Conservation (phyloP, 179 eudicot genomes). For the Beta corolliflora region DNA sequence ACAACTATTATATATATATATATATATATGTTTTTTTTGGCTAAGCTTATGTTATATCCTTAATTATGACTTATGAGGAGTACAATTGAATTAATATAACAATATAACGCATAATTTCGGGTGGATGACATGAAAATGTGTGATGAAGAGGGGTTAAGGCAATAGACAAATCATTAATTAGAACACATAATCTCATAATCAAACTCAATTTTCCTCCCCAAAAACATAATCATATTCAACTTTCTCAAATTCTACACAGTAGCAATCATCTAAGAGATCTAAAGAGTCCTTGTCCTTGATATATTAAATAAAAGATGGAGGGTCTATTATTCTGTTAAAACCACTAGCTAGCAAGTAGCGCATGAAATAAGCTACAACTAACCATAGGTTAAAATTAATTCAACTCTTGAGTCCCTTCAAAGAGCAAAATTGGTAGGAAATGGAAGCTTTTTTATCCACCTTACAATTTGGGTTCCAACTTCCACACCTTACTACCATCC, state of each 20-base stretch:
- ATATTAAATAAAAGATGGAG: constrained; percentile 11
- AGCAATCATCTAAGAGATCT: neutral
- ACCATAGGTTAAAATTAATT: neutral
- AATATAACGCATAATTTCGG: too few relatives aligned
- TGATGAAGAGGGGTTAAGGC: too few relatives aligned
- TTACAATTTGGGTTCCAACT: constrained; percentile 13
- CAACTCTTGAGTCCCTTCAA: constrained; percentile 22
- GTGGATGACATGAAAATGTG: too few relatives aligned
- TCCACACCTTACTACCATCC: constrained; percentile 20
- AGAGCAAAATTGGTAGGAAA: constrained; percentile 17
- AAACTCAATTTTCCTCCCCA: too few relatives aligned
- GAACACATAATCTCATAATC: too few relatives aligned
- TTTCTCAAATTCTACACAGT: neutral
- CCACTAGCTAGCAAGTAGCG: constrained; percentile 14
- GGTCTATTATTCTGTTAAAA: constrained; percentile 17
- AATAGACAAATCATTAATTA: too few relatives aligned
- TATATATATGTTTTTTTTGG: too few relatives aligned
- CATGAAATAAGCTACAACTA: constrained; percentile 10
- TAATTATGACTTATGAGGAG: too few relatives aligned
- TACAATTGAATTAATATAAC: too few relatives aligned
- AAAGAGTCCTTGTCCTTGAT: neutral
- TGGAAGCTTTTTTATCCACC: constrained; percentile 19
- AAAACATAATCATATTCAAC: too few relatives aligned
- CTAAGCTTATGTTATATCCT: too few relatives aligned
- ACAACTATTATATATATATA: too few relatives aligned